These are phyloP conservation scores for Balakata baccata DNA, from an alignment of 345 rosid species.

Conservation along the genomic window DNA sequence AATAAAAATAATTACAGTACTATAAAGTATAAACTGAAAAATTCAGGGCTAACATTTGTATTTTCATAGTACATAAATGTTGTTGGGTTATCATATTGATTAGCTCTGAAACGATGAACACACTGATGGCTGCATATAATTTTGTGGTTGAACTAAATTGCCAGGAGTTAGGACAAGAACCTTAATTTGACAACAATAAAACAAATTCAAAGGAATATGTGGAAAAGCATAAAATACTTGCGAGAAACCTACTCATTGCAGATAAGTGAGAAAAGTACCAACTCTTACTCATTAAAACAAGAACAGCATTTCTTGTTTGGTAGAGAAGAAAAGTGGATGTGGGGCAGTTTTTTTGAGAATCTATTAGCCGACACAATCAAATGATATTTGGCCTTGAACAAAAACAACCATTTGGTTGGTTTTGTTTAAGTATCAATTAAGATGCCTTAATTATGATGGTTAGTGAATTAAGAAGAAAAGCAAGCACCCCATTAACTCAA, in stretches of 20 bases:
- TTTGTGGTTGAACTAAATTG: constrained; percentile 2
- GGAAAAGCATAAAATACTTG: background rate
- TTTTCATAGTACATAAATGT: background rate
- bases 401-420: background rate
- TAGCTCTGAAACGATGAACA: background rate
- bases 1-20: no score
- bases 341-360: constrained; percentile 4
- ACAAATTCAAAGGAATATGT: background rate
- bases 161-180: background rate
- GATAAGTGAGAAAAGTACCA: background rate
- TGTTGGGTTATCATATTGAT: background rate
- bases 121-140: background rate
- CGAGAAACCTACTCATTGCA: background rate
- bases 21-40: no score
- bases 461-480: constrained; percentile 17
- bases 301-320: background rate
- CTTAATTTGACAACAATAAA: background rate
- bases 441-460: constrained; percentile 10
- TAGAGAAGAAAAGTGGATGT: constrained; percentile 16
- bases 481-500: constrained; percentile 4
- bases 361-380: constrained; percentile 23
- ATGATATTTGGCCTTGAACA: background rate
- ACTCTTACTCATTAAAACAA: background rate
- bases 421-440: constrained; percentile 1
- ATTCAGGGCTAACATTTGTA: no score